Percentiles rank a stretch among this genome's conserved stretches.
Conservation (phyloP, 192 early-diverging fungal genomes). For the Oehlia diaphana region DNA sequence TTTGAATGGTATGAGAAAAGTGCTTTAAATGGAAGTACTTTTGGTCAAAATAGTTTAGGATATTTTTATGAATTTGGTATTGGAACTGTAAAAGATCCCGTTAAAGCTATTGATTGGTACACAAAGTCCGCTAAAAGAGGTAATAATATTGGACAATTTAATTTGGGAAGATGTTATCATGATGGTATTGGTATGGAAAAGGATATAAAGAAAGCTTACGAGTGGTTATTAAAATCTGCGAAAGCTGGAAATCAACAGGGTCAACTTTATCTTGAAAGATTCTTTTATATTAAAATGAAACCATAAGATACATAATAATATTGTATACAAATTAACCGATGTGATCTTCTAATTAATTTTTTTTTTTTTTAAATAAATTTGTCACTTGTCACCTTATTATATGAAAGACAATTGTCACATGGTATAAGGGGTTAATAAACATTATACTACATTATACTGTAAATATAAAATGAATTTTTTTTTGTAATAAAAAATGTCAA, state of each 20-base stretch:
- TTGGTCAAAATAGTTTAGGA: constrained; percentile 81
- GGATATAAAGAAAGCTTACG: constrained; percentile 5
- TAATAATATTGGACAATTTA: constrained; percentile 35
- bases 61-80: constrained; percentile 44
- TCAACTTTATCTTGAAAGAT: constrained; percentile 1
- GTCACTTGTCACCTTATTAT: too few species aligned
- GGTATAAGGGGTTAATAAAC: too few species aligned
- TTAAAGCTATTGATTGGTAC: constrained; percentile 42
- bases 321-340: too few species aligned
- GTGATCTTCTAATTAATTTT: too few species aligned
- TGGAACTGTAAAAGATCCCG: constrained; percentile 27
- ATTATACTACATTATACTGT: too few species aligned
- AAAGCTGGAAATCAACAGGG: neutral
- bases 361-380: too few species aligned
- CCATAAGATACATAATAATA: neutral
- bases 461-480: too few species aligned
- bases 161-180: constrained; percentile 37
- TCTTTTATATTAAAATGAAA: neutral
- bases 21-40: constrained; percentile 60
- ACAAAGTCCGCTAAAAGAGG: constrained; percentile 39
- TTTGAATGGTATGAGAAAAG: constrained; percentile 62
- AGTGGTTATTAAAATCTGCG: constrained; percentile 34
- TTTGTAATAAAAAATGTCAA: too few species aligned
- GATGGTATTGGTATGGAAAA: constrained; percentile 36
- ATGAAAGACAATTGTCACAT: neutral